phyloP scores from a whole-genome alignment of 345 rosid species.

The Lumnitzera racemosa region DNA sequence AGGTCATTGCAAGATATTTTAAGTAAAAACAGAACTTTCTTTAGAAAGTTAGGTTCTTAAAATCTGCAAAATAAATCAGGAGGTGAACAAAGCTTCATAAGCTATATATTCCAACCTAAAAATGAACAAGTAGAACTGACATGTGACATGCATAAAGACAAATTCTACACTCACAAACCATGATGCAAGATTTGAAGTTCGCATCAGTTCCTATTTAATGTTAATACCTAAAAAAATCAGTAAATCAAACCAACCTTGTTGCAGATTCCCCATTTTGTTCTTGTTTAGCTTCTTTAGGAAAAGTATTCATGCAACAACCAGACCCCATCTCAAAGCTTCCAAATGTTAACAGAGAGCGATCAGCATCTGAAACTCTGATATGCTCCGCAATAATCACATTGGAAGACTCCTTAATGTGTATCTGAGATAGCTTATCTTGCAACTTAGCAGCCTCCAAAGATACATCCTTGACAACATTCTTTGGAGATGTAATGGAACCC shows the following conservation, averaged over 20 bases:
- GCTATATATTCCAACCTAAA: too few species aligned
- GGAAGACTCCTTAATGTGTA: constrained; percentile 41
- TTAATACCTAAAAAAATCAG: not conserved
- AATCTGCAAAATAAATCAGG: too few species aligned
- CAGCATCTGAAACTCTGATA: constrained; percentile 79
- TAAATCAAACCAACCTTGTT: constrained; percentile 38
- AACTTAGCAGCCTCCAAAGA: constrained; percentile 39
- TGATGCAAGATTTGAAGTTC: too few species aligned
- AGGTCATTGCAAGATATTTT: not conserved
- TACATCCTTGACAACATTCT: constrained; percentile 34
- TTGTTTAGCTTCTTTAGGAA: constrained; percentile 35
- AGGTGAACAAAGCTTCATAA: too few species aligned
- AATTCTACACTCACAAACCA: too few species aligned
- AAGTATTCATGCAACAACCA: constrained; percentile 31
- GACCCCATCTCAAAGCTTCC: constrained; percentile 74
- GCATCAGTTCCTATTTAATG: not conserved
- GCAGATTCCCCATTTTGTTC: constrained; percentile 43
- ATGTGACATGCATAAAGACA: too few species aligned
- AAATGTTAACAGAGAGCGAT: constrained; percentile 64
- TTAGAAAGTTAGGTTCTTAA: not conserved
- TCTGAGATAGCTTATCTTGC: constrained; percentile 43
- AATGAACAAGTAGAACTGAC: too few species aligned
- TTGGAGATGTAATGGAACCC: constrained; percentile 35
- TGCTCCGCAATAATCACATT: constrained; percentile 82
- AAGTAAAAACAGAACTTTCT: not conserved